These are phyloP conservation scores for Quercus mongolica DNA, from an alignment of 306 rosid species.

Conservation along the genomic window DNA sequence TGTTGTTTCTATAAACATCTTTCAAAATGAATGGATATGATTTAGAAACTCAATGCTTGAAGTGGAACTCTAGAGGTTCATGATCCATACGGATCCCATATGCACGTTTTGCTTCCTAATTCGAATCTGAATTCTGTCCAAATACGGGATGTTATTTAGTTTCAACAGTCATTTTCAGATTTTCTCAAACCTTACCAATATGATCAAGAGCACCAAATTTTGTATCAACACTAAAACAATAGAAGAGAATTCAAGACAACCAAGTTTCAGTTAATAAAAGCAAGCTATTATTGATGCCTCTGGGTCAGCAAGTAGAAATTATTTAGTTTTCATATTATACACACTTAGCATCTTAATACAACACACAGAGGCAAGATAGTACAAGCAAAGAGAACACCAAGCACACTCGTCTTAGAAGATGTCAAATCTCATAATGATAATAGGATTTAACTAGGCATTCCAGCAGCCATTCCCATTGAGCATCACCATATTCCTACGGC, in stretches of 20 bases:
- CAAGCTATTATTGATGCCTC: neutral
- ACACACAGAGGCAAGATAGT: neutral
- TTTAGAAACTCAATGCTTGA: no score
- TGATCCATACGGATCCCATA: neutral
- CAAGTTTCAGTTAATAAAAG: neutral
- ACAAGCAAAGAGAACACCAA: neutral
- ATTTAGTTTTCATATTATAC: neutral
- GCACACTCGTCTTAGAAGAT: neutral
- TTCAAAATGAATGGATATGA: no score
- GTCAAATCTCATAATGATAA: neutral
- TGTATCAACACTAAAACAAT: neutral
- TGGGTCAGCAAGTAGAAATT: neutral
- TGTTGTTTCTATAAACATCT: no score
- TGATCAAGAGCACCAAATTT: neutral
- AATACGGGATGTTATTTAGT: neutral
- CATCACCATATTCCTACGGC: constrained; percentile 10
- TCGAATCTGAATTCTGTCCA: neutral
- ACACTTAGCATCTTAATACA: neutral
- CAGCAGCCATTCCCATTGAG: neutral
- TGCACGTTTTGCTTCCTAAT: neutral
- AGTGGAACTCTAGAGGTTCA: no score
- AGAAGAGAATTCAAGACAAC: neutral
- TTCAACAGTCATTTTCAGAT: neutral
- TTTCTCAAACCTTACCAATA: neutral
- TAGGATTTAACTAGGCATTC: constrained; percentile 3